These are phyloP conservation scores for Rhododendron ferrugineum DNA, from an alignment of 148 eudicot species.

Conservation along the genomic window DNA sequence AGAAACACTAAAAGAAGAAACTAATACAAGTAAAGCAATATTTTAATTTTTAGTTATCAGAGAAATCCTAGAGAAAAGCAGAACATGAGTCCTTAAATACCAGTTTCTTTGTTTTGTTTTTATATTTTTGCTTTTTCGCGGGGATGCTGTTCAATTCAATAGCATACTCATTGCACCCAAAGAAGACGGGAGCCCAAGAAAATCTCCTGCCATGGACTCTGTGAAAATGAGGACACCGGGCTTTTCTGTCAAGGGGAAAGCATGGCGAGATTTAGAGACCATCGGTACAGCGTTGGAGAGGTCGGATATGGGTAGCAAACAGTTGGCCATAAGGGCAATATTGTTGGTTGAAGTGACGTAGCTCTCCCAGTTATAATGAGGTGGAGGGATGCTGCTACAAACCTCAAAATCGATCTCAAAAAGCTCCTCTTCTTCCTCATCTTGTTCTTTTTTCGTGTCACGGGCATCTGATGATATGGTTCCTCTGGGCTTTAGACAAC, in stretches of 20 bases:
- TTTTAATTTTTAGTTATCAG: neutral
- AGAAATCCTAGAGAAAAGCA: neutral
- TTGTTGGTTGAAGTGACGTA: constrained; percentile 20
- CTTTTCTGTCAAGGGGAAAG: neutral
- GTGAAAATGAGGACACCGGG: neutral
- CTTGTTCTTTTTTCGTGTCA: neutral
- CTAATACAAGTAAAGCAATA: neutral
- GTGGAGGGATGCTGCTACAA: constrained; percentile 33
- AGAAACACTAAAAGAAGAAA: neutral
- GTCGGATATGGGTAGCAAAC: constrained; percentile 45
- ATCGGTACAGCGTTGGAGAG: constrained; percentile 51
- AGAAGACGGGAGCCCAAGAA: constrained; percentile 9
- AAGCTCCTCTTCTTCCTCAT: constrained; percentile 49
- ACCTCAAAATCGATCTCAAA: constrained; percentile 57
- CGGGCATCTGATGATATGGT: neutral
- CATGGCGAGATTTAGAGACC: constrained; percentile 3
- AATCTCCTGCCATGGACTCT: constrained; percentile 1
- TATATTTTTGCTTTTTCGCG: neutral
- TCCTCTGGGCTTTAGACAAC: neutral
- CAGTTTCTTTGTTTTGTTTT: neutral
- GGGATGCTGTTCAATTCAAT: neutral
- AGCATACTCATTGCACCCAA: constrained; percentile 16
- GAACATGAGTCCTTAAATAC: neutral
- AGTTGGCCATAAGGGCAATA: constrained; percentile 60
- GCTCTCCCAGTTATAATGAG: constrained; percentile 37